Conservation (phyloP, 1,284 basidiomycete species). For the Flammula alnicola region DNA sequence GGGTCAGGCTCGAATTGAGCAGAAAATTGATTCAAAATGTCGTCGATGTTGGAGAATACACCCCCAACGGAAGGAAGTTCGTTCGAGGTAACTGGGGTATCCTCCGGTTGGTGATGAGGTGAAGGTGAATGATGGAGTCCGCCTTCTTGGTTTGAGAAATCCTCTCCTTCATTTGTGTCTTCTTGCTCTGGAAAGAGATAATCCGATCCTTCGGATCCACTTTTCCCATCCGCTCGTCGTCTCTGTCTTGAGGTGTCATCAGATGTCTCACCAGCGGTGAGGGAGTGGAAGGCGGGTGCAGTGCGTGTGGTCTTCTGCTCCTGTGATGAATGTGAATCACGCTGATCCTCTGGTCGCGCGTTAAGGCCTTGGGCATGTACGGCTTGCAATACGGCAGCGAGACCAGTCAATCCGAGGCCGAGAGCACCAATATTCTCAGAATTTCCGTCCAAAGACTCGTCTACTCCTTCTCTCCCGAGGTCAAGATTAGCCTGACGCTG, state of each 20-base stretch:
- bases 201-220: slow-evolving; percentile 56
- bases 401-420: slow-evolving; percentile 59
- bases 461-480: slow-evolving; percentile 29
- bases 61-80: slow-evolving; percentile 51
- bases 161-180: slow-evolving; percentile 45
- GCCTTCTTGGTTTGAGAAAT: slow-evolving; percentile 30
- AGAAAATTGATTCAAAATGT: slow-evolving; percentile 73
- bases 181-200: slow-evolving; percentile 58
- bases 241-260: slow-evolving; percentile 37
- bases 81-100: slow-evolving; percentile 33
- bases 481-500: slow-evolving; percentile 56
- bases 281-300: slow-evolving; percentile 76
- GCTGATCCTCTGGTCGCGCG: slow-evolving; percentile 48
- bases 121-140: slow-evolving; percentile 34
- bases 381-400: slow-evolving; percentile 76
- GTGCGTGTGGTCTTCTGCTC: slow-evolving; percentile 62
- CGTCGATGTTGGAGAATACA: slow-evolving; percentile 73
- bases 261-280: slow-evolving; percentile 56
- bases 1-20: slow-evolving; percentile 66
- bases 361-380: slow-evolving; percentile 65
- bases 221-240: slow-evolving; percentile 39
- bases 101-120: slow-evolving; percentile 32
- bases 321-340: slow-evolving; percentile 36
- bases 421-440: slow-evolving; percentile 37
- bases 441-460: slow-evolving; percentile 28